Base-by-base conservation (phyloP, 495 filamentous ascomycete genomes). In the Glonium stellatum region DNA sequence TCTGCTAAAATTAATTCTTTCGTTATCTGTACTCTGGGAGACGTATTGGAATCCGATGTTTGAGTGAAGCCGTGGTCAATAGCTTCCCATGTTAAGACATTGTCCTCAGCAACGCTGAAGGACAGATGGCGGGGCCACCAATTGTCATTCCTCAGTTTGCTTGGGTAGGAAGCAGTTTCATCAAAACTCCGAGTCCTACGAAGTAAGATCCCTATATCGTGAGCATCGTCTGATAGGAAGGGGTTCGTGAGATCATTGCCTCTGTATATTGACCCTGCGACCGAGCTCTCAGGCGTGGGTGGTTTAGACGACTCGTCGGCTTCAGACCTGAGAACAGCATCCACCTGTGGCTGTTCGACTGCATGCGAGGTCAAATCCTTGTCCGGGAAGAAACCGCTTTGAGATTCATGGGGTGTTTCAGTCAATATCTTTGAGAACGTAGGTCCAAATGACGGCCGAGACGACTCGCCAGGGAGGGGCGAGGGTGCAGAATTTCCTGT, bases 61-160 rank as follows among this genome's bases (percentile, higher is more conserved):
- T 77, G 73, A 9, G 60, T 61, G 9, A 78, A 60, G 44, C 65
- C 68, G 21, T 73, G 25, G 5, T 5, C 51, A 10, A 80, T 61
- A 42, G 79, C 77, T n/a, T 80, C 71, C 87, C 89, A 93, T 22
- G 70, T 74, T n/a, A 95, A 77, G 3, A 96, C 72, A 34, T 86
- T 90, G 60, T 95, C 90, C 71, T 95, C 89, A n/a, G 91, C 92
- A 44, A 84, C 79, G 62, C 86, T 88, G 69, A 97, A 97, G 4
- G 90, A 95, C 58, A 97, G 76, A 54, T 90, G 87, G 5, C 90
- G 83, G 0, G 91, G 83, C 80, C 84, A 95, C 56, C 80, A 80
- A 15, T 78, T 77, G 47, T 87, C 81, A 55, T 81, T 76, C 12
- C 77, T 69, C 8, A 70, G 63, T 11, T 74, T 64, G 46, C 68